Base-by-base conservation (phyloP, 2,329 filamentous ascomycete species). In the Hirsutella thompsonii region DNA sequence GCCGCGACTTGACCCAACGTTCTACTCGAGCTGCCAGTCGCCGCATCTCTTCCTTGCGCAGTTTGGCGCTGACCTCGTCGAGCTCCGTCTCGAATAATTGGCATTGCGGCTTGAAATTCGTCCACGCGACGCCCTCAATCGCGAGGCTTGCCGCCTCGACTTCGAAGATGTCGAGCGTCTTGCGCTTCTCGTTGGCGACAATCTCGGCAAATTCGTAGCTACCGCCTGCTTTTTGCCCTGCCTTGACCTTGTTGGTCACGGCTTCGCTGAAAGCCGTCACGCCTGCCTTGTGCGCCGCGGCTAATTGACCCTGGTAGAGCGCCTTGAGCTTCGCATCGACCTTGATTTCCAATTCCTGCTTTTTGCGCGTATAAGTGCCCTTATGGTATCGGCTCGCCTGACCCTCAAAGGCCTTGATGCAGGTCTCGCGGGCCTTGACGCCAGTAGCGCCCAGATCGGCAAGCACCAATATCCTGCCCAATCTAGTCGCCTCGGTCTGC, bases 311-410 rank as follows among this genome's bases (percentile, higher is more conserved):
- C 39, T 83, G 77, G 63, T 92, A 95, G 10, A 98, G 71, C 1
- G 81, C 69, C 67, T 94, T 96, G 40, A 98, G 72, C 28, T 92
- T 76, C n/a, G 76, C 71, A 56, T 96, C 92, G 32, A 95, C 74
- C 63, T 94, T 95, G 52, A 68, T 69, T 57, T 92, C 85, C 8
- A 98, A 72, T 56, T 98, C 92, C 2, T 76, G 71, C 47, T 79
- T 78, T 66, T 98, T 98, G 43, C 85, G 76, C 49, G 78, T 72
- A 60, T 92, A 98, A 14, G 98, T 92, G 16, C 83, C 88, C 66
- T 96, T 96, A 69, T 96, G 92, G 58, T 98, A 98, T 47, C 92
- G 75, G 57, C 89, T 89, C 2, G 92, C 92, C 57, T 94, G 87
- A 0, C 74, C 76, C 57, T 94, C 87, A 53, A 98, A 98, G n/a